Percentiles rank a stretch among this genome's conserved stretches.
phyloP scores from a whole-genome alignment of 108 stramenopile genomes.

The Cyclotella atomus region DNA sequence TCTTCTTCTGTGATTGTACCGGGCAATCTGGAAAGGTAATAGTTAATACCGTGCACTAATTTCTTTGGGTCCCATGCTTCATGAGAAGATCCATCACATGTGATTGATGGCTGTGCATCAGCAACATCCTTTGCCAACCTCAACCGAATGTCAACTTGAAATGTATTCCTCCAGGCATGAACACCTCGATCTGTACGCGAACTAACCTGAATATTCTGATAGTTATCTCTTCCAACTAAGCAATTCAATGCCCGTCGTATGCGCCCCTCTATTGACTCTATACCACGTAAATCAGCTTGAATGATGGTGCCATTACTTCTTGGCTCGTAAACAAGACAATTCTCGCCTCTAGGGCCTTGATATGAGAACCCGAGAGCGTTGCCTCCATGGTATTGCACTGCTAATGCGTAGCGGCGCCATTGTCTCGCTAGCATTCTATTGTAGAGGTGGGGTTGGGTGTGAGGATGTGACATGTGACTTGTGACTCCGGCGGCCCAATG shows the following conservation, averaged over 20 bases:
- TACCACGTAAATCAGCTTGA: constrained; percentile 64
- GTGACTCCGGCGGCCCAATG: too few relatives aligned
- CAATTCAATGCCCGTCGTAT: constrained; percentile 64
- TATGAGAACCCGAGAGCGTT: constrained; percentile 72
- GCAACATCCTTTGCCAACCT: background rate
- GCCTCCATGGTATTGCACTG: constrained; percentile 80
- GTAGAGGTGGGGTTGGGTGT: too few relatives aligned
- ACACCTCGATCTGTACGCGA: constrained; percentile 88
- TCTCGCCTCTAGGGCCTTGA: constrained; percentile 62
- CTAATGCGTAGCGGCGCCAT: constrained; percentile 61
- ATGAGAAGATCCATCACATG: too few relatives aligned
- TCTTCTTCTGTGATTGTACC: background rate
- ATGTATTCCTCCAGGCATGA: constrained; percentile 86
- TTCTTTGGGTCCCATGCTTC: constrained; percentile 42
- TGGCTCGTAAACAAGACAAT: constrained; percentile 48
- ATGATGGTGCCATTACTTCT: constrained; percentile 30
- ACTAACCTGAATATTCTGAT: constrained; percentile 76
- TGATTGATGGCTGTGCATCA: background rate
- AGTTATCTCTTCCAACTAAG: constrained; percentile 55
- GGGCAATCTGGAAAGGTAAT: constrained; percentile 51
- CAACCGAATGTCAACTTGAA: constrained; percentile 79
- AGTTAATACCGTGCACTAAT: constrained; percentile 67
- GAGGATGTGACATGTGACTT: too few relatives aligned
- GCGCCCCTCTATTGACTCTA: constrained; percentile 72
- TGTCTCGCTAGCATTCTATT: constrained; percentile 1